A percentile compares a stretch with the other conserved stretches of the same genome.
These are phyloP conservation scores for Fraxinus sp. DNA, from an alignment of 305 asterid genomes.

Conservation along the genomic window DNA sequence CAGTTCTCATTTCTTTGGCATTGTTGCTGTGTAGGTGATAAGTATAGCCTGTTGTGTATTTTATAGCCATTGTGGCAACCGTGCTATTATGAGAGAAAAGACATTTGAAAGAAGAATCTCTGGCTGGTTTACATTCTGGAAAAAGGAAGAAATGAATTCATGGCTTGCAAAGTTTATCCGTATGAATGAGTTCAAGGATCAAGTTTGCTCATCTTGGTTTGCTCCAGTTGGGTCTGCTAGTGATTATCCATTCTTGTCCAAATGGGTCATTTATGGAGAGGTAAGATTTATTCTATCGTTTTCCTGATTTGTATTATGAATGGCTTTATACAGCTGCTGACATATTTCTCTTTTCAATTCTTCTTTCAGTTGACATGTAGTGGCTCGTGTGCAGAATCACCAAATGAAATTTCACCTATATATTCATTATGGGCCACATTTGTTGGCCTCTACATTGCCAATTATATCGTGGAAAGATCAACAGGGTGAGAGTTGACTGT, in stretches of 20 bases:
- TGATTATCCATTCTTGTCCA: constrained; percentile 91
- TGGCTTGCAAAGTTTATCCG: constrained; percentile 85
- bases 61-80: constrained; percentile 99
- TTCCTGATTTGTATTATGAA: constrained; percentile 5
- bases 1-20: constrained; percentile 44
- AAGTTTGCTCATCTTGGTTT: constrained; percentile 95
- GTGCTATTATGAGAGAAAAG: constrained; percentile 65
- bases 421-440: constrained; percentile 99
- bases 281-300: constrained; percentile 38
- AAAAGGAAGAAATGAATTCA: constrained; percentile 71
- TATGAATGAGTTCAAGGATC: constrained; percentile 80
- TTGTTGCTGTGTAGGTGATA: constrained; percentile 78
- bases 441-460: constrained; percentile 96
- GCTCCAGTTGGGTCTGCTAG: constrained; percentile 99
- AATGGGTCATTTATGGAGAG: constrained; percentile 98
- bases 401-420: constrained; percentile 92
- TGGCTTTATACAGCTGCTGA: constrained; percentile 33
- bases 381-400: constrained; percentile 79
- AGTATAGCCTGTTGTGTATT: constrained; percentile 99
- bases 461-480: constrained; percentile 96
- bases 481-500: constrained; percentile 70
- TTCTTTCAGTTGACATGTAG: constrained; percentile 70
- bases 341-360: constrained; percentile 18
- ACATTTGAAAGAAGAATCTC: constrained; percentile 60
- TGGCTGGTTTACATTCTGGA: constrained; percentile 75